Evolutionary conservation across 495 filamentous ascomycete genomes (phyloP), one percentile per base, ranked within the genome.

Genomic region (Margaritispora aquatica): DNA sequence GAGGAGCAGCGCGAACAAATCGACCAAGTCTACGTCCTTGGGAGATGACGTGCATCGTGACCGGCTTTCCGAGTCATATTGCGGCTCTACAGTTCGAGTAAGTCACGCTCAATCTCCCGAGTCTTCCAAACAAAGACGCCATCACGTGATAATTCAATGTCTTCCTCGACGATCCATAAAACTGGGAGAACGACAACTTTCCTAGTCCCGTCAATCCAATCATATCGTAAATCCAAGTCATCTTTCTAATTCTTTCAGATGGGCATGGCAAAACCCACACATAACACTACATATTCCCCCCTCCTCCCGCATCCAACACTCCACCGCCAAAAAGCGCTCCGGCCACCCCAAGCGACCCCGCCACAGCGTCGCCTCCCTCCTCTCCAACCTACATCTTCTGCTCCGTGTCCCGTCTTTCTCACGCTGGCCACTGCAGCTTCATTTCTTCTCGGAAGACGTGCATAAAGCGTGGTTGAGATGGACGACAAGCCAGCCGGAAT

Each of bases 11-110:
- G 27, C 77, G 83, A 24, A 98, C 94, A 3, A 79, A 81, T n/a
- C 76, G 79, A 19, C 69, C 66, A 13, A 79, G 68, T n/a, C 70
- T 88, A 48, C 79, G 88, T 53, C 94, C 95, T 0, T 97, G 95
- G 94, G 89, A 97, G 68, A 96, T 98, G 91, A 78, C 85, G 1
- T 84, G 84, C 27, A 78, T 97, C 5, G 90, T 97, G 1, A 86
- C 88, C 1, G 94, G 95, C 0, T 98, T 98, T 63, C 89, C 88
- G 15, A 91, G 86, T 55, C 84, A 85, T 63, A 82, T 90, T 20
- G 90, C 89, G 1, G 94, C 95, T 2, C 72, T 98, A 60, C 94
- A 97, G 67, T 98, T 98, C 65, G 94, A 98, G 90, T 96, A 80
- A 62, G 88, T 75, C 19, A n/a, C 19, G n/a, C 41, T 44, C 20